Percentiles rank a stretch among this genome's conserved stretches.
Evolutionary conservation across 1,139 yeast species (phyloP).

Genomic region (Candida neerlandica): DNA sequence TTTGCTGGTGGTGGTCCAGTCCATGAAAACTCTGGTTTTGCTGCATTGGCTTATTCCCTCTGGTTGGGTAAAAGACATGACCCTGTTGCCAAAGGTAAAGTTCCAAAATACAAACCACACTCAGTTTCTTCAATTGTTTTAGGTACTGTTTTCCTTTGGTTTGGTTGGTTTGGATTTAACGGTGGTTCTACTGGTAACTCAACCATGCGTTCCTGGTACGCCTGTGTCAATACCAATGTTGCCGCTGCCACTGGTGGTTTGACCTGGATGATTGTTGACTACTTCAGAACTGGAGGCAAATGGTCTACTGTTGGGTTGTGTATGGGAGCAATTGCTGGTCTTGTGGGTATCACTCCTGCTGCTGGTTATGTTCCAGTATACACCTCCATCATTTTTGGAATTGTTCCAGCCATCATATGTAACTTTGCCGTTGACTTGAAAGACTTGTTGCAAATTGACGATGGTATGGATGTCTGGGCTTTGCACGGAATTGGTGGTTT

Average conservation of each 20-base stretch:
- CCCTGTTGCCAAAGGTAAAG: conserved; percentile 65
- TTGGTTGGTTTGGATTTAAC: conserved; percentile 98
- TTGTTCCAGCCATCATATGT: conserved; percentile 74
- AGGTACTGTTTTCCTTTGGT: conserved; percentile 94
- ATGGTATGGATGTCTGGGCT: conserved; percentile 94
- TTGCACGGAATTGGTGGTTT: conserved; percentile 94
- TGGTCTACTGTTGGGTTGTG: conserved; percentile 97
- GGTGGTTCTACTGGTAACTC: conserved; percentile 97
- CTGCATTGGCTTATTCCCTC: conserved; percentile 91
- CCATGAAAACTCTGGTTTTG: conserved; percentile 91
- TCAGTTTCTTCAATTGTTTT: conserved; percentile 86
- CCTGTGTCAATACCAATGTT: conserved; percentile 86
- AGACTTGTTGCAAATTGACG: conserved; percentile 74
- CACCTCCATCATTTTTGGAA: conserved; percentile 83
- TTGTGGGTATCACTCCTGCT: conserved; percentile 96
- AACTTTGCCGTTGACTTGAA: conserved; percentile 86
- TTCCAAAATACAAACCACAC: conserved; percentile 91
- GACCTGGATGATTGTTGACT: conserved; percentile 92
- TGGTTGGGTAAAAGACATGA: conserved; percentile 91
- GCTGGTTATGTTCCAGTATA: conserved; percentile 95
- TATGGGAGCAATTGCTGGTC: conserved; percentile 90
- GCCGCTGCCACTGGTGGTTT: conserved; percentile 93
- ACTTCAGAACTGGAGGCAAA: conserved; percentile 82
- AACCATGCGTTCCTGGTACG: conserved; percentile 89
- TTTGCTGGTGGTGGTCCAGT: conserved; percentile 99